A percentile compares a stretch with the other conserved stretches of the same genome.
Evolutionary conservation across 2,329 filamentous ascomycete genomes (phyloP).

Genomic region (Beauveria caledonica): DNA sequence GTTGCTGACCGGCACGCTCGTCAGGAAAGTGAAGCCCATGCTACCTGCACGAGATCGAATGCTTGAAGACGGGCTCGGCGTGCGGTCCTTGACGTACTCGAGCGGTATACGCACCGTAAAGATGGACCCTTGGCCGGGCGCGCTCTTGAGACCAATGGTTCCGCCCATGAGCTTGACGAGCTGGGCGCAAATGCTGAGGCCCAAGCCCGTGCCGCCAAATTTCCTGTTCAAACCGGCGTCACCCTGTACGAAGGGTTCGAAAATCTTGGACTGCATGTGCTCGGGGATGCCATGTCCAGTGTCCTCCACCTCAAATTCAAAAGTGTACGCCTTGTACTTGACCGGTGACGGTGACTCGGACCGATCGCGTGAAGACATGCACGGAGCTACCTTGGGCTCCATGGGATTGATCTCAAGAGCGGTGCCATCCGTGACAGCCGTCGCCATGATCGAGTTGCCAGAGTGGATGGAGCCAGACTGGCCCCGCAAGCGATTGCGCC

Average conservation of each 20-base stretch:
- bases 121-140: slow-evolving; percentile 63
- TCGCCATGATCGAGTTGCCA: neutral
- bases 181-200: slow-evolving; percentile 83
- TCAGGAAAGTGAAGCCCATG: slow-evolving; percentile 20
- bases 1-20: slow-evolving; percentile 11
- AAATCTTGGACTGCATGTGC: slow-evolving; percentile 71
- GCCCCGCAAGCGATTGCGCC: neutral
- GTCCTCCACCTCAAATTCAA: slow-evolving; percentile 85
- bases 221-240: slow-evolving; percentile 86
- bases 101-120: slow-evolving; percentile 81
- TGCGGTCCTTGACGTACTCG: slow-evolving; percentile 61
- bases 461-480: slow-evolving; percentile 9
- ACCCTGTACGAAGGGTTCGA: slow-evolving; percentile 93
- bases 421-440: slow-evolving; percentile 1
- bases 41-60: slow-evolving; percentile 36
- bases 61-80: slow-evolving; percentile 28
- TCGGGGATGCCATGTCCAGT: slow-evolving; percentile 79
- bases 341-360: slow-evolving; percentile 2
- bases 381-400: slow-evolving; percentile 2
- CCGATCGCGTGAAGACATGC: neutral
- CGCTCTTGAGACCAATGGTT: slow-evolving; percentile 61
- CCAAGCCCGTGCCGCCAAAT: slow-evolving; percentile 80
- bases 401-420: slow-evolving; percentile 10
- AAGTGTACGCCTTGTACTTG: slow-evolving; percentile 55
- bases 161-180: slow-evolving; percentile 81